Conservation (phyloP, 768 basidiomycete species). For the Neoboletus magnificus region DNA sequence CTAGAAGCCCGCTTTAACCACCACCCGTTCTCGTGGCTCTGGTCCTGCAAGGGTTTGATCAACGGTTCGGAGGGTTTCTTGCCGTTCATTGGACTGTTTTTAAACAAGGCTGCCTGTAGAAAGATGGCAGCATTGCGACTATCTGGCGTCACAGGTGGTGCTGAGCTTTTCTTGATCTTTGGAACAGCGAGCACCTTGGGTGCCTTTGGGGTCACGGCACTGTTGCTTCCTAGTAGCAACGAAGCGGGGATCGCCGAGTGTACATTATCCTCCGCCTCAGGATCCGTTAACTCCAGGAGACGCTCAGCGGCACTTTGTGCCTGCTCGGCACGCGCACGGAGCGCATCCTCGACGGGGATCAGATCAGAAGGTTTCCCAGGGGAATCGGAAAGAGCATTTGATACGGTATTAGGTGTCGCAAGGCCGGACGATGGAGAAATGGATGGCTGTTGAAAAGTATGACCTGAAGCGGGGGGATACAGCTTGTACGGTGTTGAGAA, state of each 20-base stretch:
- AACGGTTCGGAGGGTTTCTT: slow-evolving; percentile 51
- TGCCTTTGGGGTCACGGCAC: slow-evolving; percentile 37
- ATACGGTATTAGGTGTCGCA: slow-evolving; percentile 47
- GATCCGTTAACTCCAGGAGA: slow-evolving; percentile 80
- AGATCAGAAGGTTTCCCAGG: slow-evolving; percentile 39
- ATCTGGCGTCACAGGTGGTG: slow-evolving; percentile 61
- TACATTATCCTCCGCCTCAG: slow-evolving; percentile 57
- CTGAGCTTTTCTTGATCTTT: slow-evolving; percentile 27
- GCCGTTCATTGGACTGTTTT: slow-evolving; percentile 71
- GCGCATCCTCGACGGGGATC: slow-evolving; percentile 74
- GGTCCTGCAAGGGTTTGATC: slow-evolving; percentile 64
- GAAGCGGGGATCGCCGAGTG: slow-evolving; percentile 56
- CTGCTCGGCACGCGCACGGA: slow-evolving; percentile 85
- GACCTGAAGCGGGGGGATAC: slow-evolving; percentile 39
- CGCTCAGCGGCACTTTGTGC: slow-evolving; percentile 91
- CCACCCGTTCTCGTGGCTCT: slow-evolving; percentile 74
- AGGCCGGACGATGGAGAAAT: slow-evolving; percentile 52
- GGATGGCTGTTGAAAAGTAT: slow-evolving; percentile 44
- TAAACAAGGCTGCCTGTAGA: slow-evolving; percentile 74
- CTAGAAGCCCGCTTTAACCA: slow-evolving; percentile 76
- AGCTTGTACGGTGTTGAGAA: slow-evolving; percentile 67
- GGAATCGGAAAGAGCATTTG: slow-evolving; percentile 62
- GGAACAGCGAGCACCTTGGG: slow-evolving; percentile 36
- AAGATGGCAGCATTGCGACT: slow-evolving; percentile 57
- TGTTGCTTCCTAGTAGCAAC: slow-evolving; percentile 44